Evolutionary conservation across 257 asterid species (phyloP).

Genomic region (Petunia secreta): DNA sequence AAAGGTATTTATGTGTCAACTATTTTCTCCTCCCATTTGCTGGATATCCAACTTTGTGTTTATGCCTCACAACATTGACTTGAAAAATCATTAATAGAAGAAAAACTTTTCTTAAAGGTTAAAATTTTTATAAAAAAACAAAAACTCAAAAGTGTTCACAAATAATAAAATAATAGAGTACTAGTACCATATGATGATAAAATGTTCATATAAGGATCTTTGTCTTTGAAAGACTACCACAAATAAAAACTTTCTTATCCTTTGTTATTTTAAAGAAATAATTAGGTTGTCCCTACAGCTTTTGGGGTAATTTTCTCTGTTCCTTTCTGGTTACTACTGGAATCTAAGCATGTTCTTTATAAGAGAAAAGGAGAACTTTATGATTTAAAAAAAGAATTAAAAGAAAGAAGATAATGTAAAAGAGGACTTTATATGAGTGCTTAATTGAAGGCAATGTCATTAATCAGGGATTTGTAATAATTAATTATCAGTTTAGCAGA

Average conservation of each 20-base stretch:
- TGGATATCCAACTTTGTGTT: background rate
- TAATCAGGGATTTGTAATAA: slow-evolving; percentile 30
- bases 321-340: background rate
- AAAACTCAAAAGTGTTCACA: background rate
- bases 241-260: background rate
- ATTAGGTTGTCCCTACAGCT: background rate
- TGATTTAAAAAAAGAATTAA: no score
- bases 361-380: background rate
- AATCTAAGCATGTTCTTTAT: background rate
- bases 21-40: background rate
- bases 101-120: background rate
- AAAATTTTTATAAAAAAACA: background rate
- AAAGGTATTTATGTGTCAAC: background rate
- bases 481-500: background rate
- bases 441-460: slow-evolving; percentile 26
- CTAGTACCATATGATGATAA: no score
- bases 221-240: background rate
- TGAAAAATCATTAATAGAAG: background rate
- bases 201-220: background rate
- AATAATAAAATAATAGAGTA: background rate
- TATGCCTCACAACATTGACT: no score
- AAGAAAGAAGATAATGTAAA: no score
- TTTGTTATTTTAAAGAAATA: background rate
- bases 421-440: background rate
- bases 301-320: background rate